Conservation (phyloP, 305 asterid genomes). For the Salvia sclarea region DNA sequence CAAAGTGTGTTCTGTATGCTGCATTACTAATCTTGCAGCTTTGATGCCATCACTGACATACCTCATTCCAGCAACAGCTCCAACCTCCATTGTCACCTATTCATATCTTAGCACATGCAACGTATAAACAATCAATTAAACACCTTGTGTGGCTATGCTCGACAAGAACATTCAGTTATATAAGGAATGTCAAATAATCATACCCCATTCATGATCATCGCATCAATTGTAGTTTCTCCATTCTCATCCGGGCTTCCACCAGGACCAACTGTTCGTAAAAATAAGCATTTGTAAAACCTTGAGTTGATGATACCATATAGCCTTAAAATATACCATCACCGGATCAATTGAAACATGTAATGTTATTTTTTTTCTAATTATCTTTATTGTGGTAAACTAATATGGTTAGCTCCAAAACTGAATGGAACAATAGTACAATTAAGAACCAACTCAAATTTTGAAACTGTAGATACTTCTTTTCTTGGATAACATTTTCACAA, state of each 20-base stretch:
- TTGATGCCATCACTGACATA: constrained; percentile 77
- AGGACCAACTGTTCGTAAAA: constrained; percentile 77
- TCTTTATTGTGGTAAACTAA: not conserved
- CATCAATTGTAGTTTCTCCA: constrained; percentile 96
- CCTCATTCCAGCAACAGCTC: constrained; percentile 96
- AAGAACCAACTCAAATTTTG: not conserved
- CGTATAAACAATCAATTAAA: constrained; percentile 26
- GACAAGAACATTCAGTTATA: constrained; percentile 12
- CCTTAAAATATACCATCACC: constrained; percentile 1
- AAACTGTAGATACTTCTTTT: not conserved
- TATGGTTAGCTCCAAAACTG: not conserved
- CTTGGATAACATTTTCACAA: not conserved
- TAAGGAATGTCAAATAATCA: constrained; percentile 22
- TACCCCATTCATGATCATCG: constrained; percentile 98
- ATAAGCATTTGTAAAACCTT: constrained; percentile 3
- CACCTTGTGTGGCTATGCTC: constrained; percentile 11
- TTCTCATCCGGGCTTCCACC: constrained; percentile 99
- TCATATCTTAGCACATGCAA: constrained; percentile 56
- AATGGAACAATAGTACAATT: constrained; percentile 2
- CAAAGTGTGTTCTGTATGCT: constrained; percentile 79
- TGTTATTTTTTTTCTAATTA: not conserved
- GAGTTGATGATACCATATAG: constrained; percentile 7
- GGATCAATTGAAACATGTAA: not conserved
- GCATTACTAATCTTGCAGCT: constrained; percentile 88
- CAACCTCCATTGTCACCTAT: constrained; percentile 97